A percentile compares a stretch with the other conserved stretches of the same genome.
phyloP scores from a whole-genome alignment of 192 early-diverging fungal genomes.

The Linnemannia exigua region DNA sequence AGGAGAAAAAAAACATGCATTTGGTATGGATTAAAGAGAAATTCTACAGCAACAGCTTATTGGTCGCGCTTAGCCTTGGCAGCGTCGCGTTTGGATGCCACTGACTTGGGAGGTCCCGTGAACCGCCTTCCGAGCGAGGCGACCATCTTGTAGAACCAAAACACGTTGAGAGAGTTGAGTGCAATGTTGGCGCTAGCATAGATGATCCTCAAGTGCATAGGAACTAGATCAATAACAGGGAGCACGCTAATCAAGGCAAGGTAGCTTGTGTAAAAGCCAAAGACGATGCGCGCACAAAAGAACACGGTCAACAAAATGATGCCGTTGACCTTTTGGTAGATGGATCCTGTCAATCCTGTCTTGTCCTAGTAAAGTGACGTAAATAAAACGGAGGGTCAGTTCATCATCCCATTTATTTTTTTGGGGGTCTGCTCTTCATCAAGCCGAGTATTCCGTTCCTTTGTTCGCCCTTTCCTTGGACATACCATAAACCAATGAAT shows the following conservation, averaged over 20 bases:
- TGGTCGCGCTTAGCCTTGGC: background rate
- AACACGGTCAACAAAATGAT: constrained; percentile 81
- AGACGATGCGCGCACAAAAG: constrained; percentile 81
- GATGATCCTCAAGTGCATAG: constrained; percentile 58
- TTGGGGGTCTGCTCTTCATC: background rate
- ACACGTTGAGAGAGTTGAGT: constrained; percentile 76
- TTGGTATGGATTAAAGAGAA: background rate
- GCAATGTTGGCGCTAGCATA: constrained; percentile 72
- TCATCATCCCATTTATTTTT: background rate
- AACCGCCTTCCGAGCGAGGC: constrained; percentile 58
- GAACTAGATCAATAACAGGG: constrained; percentile 49
- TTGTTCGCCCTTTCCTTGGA: background rate
- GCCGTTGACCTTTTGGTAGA: constrained; percentile 88
- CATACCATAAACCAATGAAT: constrained; percentile 83
- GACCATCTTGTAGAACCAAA: constrained; percentile 73
- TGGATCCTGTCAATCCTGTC: constrained; percentile 83
- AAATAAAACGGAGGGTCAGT: background rate
- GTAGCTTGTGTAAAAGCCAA: constrained; percentile 82
- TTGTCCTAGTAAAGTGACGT: constrained; percentile 75
- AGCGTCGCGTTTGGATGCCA: constrained; percentile 14
- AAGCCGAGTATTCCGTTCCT: background rate
- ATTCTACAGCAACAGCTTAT: background rate
- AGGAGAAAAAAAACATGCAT: background rate
- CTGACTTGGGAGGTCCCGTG: constrained; percentile 1
- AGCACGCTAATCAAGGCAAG: constrained; percentile 60